Conservation (phyloP, 163 green algal genomes). For the Scenedesmus sp. region DNA sequence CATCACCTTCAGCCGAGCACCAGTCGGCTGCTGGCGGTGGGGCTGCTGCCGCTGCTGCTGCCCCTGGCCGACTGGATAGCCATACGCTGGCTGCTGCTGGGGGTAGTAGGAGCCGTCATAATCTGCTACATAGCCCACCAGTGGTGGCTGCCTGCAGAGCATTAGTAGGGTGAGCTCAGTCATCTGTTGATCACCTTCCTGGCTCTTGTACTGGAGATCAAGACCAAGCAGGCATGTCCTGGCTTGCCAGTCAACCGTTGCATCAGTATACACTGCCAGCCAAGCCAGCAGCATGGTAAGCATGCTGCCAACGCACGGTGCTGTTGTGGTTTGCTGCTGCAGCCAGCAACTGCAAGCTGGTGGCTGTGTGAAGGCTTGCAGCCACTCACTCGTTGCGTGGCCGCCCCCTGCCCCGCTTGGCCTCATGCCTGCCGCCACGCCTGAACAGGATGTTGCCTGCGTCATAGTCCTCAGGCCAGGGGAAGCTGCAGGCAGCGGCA, state of each 20-base stretch:
- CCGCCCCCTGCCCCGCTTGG: constrained; percentile 14
- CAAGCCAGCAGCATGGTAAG: no score
- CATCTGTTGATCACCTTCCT: no score
- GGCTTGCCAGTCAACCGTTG: neutral
- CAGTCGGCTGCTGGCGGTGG: constrained; percentile 39
- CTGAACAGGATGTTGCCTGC: constrained; percentile 64
- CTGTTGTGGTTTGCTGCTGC: neutral
- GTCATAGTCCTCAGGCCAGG: constrained; percentile 65
- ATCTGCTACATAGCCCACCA: constrained; percentile 44
- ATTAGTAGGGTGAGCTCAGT: neutral
- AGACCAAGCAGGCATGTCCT: no score
- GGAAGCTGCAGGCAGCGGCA: constrained; percentile 52
- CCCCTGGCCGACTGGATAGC: neutral
- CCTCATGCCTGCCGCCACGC: neutral
- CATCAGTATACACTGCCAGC: neutral
- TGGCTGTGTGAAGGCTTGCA: no score
- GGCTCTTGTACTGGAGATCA: no score
- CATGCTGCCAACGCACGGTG: no score
- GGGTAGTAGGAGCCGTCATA: constrained; percentile 43
- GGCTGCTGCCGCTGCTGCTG: constrained; percentile 49
- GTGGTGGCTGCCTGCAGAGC: constrained; percentile 18
- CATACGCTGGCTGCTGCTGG: neutral
- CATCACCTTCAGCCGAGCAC: constrained; percentile 56
- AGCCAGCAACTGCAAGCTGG: neutral
- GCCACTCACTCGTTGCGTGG: constrained; percentile 34